Evolutionary conservation across 148 eudicot species (phyloP).

Genomic region (Agrostemma githago): DNA sequence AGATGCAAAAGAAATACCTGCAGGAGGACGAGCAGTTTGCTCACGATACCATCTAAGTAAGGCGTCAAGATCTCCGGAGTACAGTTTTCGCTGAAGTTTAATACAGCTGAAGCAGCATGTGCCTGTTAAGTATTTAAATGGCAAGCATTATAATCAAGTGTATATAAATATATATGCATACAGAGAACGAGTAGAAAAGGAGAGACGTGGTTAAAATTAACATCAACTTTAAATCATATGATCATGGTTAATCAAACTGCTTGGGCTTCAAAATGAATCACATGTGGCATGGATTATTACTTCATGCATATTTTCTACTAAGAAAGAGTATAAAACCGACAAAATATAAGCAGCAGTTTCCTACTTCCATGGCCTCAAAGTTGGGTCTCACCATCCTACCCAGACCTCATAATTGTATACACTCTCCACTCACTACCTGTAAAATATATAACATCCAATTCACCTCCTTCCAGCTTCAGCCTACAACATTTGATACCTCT

Average conservation of each 20-base stretch:
- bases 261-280: neutral
- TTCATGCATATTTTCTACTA: neutral
- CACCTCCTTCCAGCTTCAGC: neutral
- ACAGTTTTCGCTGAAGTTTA: constrained; percentile 45
- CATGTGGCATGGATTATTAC: neutral
- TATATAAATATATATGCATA: neutral
- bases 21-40: constrained; percentile 40
- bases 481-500: neutral
- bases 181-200: neutral
- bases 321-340: neutral
- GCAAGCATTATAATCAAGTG: constrained; percentile 8
- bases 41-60: constrained; percentile 42
- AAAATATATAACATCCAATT: neutral
- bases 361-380: neutral
- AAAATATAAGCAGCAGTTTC: neutral
- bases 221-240: too few relatives aligned
- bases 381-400: neutral
- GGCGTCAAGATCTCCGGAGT: constrained; percentile 46
- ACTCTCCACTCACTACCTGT: neutral
- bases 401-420: neutral
- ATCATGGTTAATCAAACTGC: neutral
- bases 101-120: constrained; percentile 43
- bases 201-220: neutral
- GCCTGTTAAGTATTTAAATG: constrained; percentile 20
- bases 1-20: constrained; percentile 25